These are phyloP conservation scores for Syzygium aqueum DNA, from an alignment of 345 rosid genomes.

Conservation along the genomic window DNA sequence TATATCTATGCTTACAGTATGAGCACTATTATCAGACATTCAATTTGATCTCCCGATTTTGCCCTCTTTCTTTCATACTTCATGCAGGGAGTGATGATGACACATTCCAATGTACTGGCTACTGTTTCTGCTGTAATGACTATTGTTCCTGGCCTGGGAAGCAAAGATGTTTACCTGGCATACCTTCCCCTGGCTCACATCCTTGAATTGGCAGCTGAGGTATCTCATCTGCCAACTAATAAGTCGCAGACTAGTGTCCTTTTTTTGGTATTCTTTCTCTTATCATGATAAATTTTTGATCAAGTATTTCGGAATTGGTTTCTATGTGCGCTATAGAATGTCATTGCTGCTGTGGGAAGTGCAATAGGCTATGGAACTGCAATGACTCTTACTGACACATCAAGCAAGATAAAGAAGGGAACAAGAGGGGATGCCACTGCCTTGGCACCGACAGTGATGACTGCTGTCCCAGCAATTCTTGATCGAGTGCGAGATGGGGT, in stretches of 20 bases:
- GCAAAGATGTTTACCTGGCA: constrained; percentile 78
- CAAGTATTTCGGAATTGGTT: background rate
- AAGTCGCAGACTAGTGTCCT: background rate
- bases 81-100: constrained; percentile 98
- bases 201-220: constrained; percentile 98
- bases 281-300: background rate
- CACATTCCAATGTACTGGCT: constrained; percentile 91
- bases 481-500: constrained; percentile 99
- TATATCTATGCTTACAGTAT: background rate
- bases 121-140: constrained; percentile 90
- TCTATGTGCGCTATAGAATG: constrained; percentile 33
- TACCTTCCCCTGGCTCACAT: constrained; percentile 93
- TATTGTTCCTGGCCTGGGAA: constrained; percentile 78
- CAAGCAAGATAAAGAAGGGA: constrained; percentile 84
- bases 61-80: background rate
- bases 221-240: constrained; percentile 9
- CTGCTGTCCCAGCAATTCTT: constrained; percentile 99
- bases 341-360: constrained; percentile 79
- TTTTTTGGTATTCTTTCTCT: background rate
- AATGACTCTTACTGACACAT: constrained; percentile 92
- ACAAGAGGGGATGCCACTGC: constrained; percentile 86
- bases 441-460: constrained; percentile 80
- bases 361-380: constrained; percentile 95
- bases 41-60: background rate
- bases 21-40: background rate